phyloP scores from a whole-genome alignment of 352 stramenopile genomes.

The Globisporangium middletonii region DNA sequence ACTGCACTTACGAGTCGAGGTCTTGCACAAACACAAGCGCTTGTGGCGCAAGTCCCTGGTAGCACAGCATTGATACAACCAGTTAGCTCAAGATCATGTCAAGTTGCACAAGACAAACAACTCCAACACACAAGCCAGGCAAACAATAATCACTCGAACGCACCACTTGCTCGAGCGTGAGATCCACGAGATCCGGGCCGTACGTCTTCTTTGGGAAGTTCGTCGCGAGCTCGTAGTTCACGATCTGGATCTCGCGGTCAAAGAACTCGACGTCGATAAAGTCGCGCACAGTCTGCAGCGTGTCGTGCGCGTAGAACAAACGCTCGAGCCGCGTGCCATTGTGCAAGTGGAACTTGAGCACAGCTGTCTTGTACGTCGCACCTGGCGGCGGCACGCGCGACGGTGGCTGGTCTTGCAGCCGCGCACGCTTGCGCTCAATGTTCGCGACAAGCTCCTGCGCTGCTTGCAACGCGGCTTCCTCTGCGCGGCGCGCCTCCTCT shows the following conservation, averaged over 20 bases:
- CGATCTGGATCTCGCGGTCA: conserved; percentile 67
- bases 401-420: conserved; percentile 36
- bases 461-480: conserved; percentile 24
- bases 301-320: conserved; percentile 80
- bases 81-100: background rate
- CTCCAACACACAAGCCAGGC: background rate
- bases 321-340: conserved; percentile 71
- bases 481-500: conserved; percentile 5
- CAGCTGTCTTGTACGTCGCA: conserved; percentile 58
- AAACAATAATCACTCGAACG: conserved; percentile 7
- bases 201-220: conserved; percentile 81
- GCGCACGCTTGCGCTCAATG: conserved; percentile 57
- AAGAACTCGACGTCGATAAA: conserved; percentile 82
- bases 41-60: conserved; percentile 63
- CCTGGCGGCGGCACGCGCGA: conserved; percentile 40
- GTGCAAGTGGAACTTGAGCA: conserved; percentile 80
- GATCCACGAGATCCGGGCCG: conserved; percentile 45
- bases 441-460: conserved; percentile 27
- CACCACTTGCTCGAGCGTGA: conserved; percentile 70
- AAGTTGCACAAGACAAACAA: background rate
- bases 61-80: conserved; percentile 2
- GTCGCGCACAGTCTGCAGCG: conserved; percentile 65
- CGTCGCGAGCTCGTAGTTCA: conserved; percentile 80
- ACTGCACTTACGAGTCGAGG: conserved; percentile 53
- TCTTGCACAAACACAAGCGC: conserved; percentile 79